phyloP scores from a whole-genome alignment of 2,329 filamentous ascomycete genomes.

The Coniochaeta ligniaria region DNA sequence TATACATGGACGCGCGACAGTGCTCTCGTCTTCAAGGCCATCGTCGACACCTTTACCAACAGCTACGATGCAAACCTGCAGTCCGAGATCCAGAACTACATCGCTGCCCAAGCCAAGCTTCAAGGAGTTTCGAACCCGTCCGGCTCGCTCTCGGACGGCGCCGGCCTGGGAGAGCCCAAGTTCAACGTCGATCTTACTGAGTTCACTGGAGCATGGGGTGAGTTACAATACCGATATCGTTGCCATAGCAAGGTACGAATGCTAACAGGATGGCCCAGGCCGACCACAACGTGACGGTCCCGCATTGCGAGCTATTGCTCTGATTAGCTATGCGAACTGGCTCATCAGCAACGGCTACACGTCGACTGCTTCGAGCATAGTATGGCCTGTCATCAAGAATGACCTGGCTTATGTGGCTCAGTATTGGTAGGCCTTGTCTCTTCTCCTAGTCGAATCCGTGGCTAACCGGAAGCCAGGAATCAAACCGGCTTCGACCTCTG shows the following conservation, averaged over 20 bases:
- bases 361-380: slow-evolving; percentile 42
- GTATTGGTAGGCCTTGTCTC: slow-evolving; percentile 47
- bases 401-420: slow-evolving; percentile 69
- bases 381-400: slow-evolving; percentile 71
- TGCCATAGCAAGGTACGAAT: background rate
- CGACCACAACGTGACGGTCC: slow-evolving; percentile 76
- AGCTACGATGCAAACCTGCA: slow-evolving; percentile 53
- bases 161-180: slow-evolving; percentile 65
- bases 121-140: slow-evolving; percentile 65
- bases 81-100: slow-evolving; percentile 58
- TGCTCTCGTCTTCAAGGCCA: slow-evolving; percentile 60
- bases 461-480: slow-evolving; percentile 29
- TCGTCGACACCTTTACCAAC: slow-evolving; percentile 59
- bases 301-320: slow-evolving; percentile 64
- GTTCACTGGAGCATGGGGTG: slow-evolving; percentile 62
- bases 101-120: slow-evolving; percentile 57
- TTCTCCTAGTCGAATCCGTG: background rate
- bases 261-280: slow-evolving; percentile 23
- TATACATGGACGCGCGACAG: slow-evolving; percentile 76
- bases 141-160: slow-evolving; percentile 44
- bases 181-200: slow-evolving; percentile 57
- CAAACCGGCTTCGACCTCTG: slow-evolving; percentile 67
- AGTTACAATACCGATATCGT: slow-evolving; percentile 5
- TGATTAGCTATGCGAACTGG: slow-evolving; percentile 68
- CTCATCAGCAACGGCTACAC: slow-evolving; percentile 60